phyloP scores from a whole-genome alignment of 495 filamentous ascomycete genomes.

The Lophium mytilinum region DNA sequence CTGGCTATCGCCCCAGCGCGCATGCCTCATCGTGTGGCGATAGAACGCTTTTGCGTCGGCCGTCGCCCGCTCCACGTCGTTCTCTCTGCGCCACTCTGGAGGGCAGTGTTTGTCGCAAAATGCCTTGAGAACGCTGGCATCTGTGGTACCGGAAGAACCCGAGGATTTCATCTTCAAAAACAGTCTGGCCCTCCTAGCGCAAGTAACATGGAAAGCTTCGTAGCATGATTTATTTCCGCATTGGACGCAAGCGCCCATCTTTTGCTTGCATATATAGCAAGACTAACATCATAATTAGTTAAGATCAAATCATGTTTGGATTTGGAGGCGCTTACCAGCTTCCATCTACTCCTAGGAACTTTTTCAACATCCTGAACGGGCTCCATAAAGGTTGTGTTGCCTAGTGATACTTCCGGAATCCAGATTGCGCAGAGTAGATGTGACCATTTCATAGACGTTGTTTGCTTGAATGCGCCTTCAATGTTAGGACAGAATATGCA shows the following conservation, averaged over 20 bases:
- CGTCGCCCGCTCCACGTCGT: conserved; percentile 62
- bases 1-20: conserved; percentile 86
- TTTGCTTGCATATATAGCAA: conserved; percentile 95
- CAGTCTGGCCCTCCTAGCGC: conserved; percentile 77
- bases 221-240: conserved; percentile 97
- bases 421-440: conserved; percentile 95
- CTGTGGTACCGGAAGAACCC: conserved; percentile 67
- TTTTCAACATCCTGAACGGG: conserved; percentile 97
- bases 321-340: conserved; percentile 42
- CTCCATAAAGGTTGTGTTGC: conserved; percentile 97
- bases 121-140: conserved; percentile 84
- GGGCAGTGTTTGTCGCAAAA: conserved; percentile 97
- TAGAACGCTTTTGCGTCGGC: conserved; percentile 73
- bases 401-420: conserved; percentile 93
- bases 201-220: conserved; percentile 97
- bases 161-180: conserved; percentile 95
- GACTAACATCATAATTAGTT: conserved; percentile 31
- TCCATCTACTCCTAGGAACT: conserved; percentile 89
- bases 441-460: conserved; percentile 88
- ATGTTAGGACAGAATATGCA: conserved; percentile 98
- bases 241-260: conserved; percentile 97
- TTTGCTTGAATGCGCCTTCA: conserved; percentile 97
- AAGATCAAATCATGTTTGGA: neutral
- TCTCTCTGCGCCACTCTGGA: conserved; percentile 76
- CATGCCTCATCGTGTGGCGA: conserved; percentile 72